Evolutionary conservation across 208 protist species (phyloP).

Genomic region (Polymyxa betae): DNA sequence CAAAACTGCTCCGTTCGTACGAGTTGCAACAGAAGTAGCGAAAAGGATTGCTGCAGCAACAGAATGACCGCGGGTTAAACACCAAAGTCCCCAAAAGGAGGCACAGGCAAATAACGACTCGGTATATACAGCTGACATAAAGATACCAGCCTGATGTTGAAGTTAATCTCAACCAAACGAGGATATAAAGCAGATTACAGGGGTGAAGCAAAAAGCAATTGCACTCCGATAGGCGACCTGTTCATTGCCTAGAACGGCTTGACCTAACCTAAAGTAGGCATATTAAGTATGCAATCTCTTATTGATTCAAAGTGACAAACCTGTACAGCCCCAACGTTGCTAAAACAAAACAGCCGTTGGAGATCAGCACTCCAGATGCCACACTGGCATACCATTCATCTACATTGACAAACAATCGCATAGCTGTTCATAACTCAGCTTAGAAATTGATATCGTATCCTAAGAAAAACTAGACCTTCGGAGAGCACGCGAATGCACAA

Average conservation of each 20-base stretch:
- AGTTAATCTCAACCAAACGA: not conserved
- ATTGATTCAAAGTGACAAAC: not conserved
- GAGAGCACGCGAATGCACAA: not conserved
- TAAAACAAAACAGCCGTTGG: conserved; percentile 9
- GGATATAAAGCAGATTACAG: not conserved
- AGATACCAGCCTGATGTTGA: not conserved
- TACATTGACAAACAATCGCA: too few relatives aligned
- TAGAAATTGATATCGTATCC: not conserved
- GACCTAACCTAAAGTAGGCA: conserved; percentile 1
- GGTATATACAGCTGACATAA: conserved; percentile 52
- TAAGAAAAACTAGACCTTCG: not conserved
- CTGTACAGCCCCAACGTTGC: conserved; percentile 19
- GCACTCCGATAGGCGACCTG: not conserved
- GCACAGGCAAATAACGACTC: conserved; percentile 26
- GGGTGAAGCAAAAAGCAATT: not conserved
- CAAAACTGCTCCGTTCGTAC: conserved; percentile 27
- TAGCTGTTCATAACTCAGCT: too few relatives aligned
- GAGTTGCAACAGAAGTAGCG: conserved; percentile 13
- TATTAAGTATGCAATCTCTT: not conserved
- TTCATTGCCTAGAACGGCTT: not conserved
- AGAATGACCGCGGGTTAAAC: not conserved
- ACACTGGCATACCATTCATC: not conserved
- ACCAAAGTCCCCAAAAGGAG: conserved; percentile 39
- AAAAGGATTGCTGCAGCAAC: not conserved
- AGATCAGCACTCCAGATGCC: conserved; percentile 10